Base-by-base conservation (phyloP, 805 yeast species). In the Metschnikowia arizonensis region DNA sequence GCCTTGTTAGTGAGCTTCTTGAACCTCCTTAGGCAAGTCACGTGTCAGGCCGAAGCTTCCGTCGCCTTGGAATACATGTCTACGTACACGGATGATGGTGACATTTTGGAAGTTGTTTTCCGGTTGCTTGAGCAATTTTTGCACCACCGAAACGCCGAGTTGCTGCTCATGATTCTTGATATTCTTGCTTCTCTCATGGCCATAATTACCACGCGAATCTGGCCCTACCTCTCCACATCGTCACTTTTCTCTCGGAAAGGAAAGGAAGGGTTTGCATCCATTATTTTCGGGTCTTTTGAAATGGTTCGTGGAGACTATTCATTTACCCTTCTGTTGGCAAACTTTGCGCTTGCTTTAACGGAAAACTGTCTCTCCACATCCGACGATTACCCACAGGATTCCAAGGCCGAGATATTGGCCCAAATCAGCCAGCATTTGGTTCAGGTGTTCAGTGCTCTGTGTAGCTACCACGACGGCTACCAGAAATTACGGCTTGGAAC, bases 141-240 rank as follows among this genome's bases (percentile, higher is more conserved):
- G 45, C 83, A 77, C 50, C 66, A 75, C 18, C 71, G 87, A 55
- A 68, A 79, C 44, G 64, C 77, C 5, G 54, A 64, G 0, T 57
- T 80, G 0, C 62, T 81, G 19, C 67, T 72, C 18, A 62, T 72
- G 1, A 68, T 82, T 12, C 55, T 81, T 17, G 61, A 73, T 9
- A 74, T 86, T 18, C 65, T 88, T 25, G 63, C 73, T 1, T 68
- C 74, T 14, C 68, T 78, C 32, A 68, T 69, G 32, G 68, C 67
- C 38, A 64, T 78, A 5, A 76, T 72, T 32, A 79, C 95, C 0
- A 73, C 76, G 48, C 71, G 88, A 45, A 84, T 89, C 3, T 90
- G 97, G 96, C 76, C 88, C 0, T 83, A 83, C 56, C 62, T 91
- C 11, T 75, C 79, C 18, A 79, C 80, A 41, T 83, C 95, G 0